Base-by-base conservation (phyloP, 1,284 basidiomycete species). In the Lentinula novae-zelandiae region DNA sequence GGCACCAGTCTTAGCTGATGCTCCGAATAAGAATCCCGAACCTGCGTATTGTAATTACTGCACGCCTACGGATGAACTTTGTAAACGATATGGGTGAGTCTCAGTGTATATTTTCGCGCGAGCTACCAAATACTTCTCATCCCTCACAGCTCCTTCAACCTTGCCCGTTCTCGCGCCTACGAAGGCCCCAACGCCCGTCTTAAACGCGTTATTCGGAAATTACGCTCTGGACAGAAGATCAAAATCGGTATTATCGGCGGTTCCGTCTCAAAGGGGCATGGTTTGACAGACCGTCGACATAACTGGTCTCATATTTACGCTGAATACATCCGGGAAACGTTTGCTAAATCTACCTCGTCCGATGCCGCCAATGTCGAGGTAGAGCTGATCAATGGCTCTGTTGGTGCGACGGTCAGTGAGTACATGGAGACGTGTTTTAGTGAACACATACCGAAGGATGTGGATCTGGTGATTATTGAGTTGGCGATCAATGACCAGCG, bases 391-490 rank as follows among this genome's bases (percentile, higher is more conserved):
- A 56, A 56, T 38, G 54, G 54, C 4, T 56, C 54, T 3, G 54
- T 56, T 2, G 54, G 54, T 3, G 54, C 54, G 13, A 56, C 54
- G 9, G n/a, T 42, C 13, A 56, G 54, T 31, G 54, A 56, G n/a
- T 56, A 56, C 22, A 56, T 56, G 54, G 54, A 56, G n/a, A 56
- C 54, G n/a, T 56, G 54, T 56, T 56, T 56, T 13, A 10, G 22
- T 5, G 54, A 56, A 33, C 54, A 56, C 12, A 56, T 56, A 7
- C 54, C 54, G 2, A 42, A 56, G 20, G 54, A 56, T 22, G 54
- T 56, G 40, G 54, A 56, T 46, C 31, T 56, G 40, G 54, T 56
- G 10, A 33, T 56, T 13, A 56, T 56, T 20, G 54, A 56, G 42
- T 38, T 56, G n/a, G 54, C 54, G 5, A 56, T 56, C 10, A 56